Base-by-base conservation (phyloP, 345 rosid species). In the Microcos paniculata region DNA sequence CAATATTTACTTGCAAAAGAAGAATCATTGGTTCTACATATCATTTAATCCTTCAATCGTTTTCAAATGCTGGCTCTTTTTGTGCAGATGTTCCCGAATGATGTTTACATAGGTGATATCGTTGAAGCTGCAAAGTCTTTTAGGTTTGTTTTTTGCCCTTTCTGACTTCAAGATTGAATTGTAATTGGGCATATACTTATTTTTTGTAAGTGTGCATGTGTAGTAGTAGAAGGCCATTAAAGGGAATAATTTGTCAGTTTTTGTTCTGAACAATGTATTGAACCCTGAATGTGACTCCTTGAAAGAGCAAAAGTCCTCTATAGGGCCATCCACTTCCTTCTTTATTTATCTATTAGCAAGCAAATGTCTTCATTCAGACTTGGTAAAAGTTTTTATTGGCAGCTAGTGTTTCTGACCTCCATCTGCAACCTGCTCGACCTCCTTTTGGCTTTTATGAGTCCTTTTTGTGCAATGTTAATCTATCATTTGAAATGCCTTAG, bases 81-180 rank as follows among this genome's bases (percentile, higher is more conserved):
- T 79, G 19, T 61, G 21, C 91, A 95, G 98, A 94, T 94, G 16
- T 86, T 94, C 82, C 98, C 98, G 11, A 88, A 85, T 85, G 96
- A 92, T 62, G 81, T 90, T 31, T 82, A 85, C 74, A 86, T 92
- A 65, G 89, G 83, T 12, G 93, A 92, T 82, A 87, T 92, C 58
- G 72, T 90, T 66, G 95, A 90, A 77, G 90, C 88, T 62, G 82
- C 92, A 69, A 90, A 91, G 80, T 85, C 94, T 72, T 87, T 82
- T 89, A 91, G 99, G 98, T 94, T 74, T 79, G 82, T 61, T 62
- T 62, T 49, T 4, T n/a, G 53, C 23, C 45, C 55, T 66, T 49
- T 45, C 62, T 59, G 55, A 64, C 61, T 63, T 61, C 23, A 58
- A 77, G 64, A 76, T 65, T 64, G 57, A 23, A 45, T 58, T 62